These are phyloP conservation scores for Ustilago xerochloae DNA, from an alignment of 1,284 basidiomycete genomes.

Conservation along the genomic window DNA sequence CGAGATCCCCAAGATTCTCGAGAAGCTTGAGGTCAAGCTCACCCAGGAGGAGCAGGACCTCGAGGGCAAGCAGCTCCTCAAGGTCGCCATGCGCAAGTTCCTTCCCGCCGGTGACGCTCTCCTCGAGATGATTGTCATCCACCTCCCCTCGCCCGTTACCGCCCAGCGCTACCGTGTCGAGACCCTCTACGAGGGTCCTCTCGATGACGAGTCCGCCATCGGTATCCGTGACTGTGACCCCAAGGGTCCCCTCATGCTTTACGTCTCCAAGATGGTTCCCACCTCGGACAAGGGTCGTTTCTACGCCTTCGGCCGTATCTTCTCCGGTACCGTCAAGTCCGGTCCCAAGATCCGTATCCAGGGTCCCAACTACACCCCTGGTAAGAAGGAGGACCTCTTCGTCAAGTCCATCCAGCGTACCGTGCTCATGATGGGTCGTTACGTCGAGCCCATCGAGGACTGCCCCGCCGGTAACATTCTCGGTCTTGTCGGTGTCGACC, in stretches of 20 bases:
- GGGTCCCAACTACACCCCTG: slow-evolving; percentile 97
- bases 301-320: slow-evolving; percentile 99
- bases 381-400: slow-evolving; percentile 99
- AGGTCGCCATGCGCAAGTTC: slow-evolving; percentile 99
- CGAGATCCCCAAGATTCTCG: slow-evolving; percentile 82
- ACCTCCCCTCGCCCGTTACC: slow-evolving; percentile 88
- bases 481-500: slow-evolving; percentile 99
- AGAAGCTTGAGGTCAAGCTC: slow-evolving; percentile 96
- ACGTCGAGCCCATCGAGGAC: slow-evolving; percentile 98
- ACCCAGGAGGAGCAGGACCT: slow-evolving; percentile 89
- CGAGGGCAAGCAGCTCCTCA: slow-evolving; percentile 96
- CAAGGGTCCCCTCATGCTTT: slow-evolving; percentile 94
- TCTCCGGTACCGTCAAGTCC: slow-evolving; percentile 95
- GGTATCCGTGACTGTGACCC: slow-evolving; percentile 99
- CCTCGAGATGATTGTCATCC: slow-evolving; percentile 99
- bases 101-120: slow-evolving; percentile 98
- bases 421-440: slow-evolving; percentile 99
- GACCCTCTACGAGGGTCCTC: slow-evolving; percentile 99
- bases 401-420: slow-evolving; percentile 99
- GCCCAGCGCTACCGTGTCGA: slow-evolving; percentile 99
- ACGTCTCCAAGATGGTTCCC: slow-evolving; percentile 99
- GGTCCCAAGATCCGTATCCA: slow-evolving; percentile 99
- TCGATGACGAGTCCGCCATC: slow-evolving; percentile 99
- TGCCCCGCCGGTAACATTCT: slow-evolving; percentile 99
- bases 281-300: slow-evolving; percentile 99